Percentiles rank a stretch among this genome's conserved stretches.
These are phyloP conservation scores for Metschnikowia sp. DNA, from an alignment of 805 yeast species.

Conservation along the genomic window DNA sequence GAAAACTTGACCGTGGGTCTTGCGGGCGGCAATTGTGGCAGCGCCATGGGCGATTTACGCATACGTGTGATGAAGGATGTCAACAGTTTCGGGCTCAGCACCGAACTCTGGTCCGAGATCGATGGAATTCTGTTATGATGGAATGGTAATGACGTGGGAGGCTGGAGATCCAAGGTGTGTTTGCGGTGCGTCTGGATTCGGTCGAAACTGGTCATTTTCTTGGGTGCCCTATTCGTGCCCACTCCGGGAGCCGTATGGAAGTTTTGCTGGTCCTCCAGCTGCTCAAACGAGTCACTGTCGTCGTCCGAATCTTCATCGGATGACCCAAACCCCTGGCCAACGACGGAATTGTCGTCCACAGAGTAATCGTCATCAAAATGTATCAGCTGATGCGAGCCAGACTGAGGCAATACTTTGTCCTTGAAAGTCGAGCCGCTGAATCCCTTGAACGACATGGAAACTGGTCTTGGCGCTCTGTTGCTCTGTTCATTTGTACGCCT, in stretches of 20 bases:
- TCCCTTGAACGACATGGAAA: constrained; percentile 60
- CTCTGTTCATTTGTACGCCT: not conserved
- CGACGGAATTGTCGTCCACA: constrained; percentile 23
- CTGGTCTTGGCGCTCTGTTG: constrained; percentile 26
- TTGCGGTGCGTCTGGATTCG: constrained; percentile 15
- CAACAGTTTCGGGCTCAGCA: constrained; percentile 33
- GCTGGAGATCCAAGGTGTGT: constrained; percentile 16
- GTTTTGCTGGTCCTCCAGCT: not conserved
- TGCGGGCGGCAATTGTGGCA: constrained; percentile 4
- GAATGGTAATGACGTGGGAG: constrained; percentile 20
- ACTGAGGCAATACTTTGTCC: constrained; percentile 11
- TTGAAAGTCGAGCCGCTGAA: constrained; percentile 53
- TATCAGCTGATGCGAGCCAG: constrained; percentile 41
- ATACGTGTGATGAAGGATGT: constrained; percentile 29
- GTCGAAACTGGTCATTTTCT: constrained; percentile 7
- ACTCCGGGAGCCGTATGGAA: not conserved
- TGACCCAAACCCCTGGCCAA: constrained; percentile 38
- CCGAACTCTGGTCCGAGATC: constrained; percentile 23
- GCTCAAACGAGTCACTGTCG: constrained; percentile 5
- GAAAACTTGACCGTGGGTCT: constrained; percentile 58
- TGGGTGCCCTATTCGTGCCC: not conserved
- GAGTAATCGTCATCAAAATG: constrained; percentile 32
- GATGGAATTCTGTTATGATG: constrained; percentile 32
- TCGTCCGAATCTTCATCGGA: constrained; percentile 21
- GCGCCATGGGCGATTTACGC: constrained; percentile 21